Conservation (phyloP, 148 eudicot species). For the Diospyros lotus region DNA sequence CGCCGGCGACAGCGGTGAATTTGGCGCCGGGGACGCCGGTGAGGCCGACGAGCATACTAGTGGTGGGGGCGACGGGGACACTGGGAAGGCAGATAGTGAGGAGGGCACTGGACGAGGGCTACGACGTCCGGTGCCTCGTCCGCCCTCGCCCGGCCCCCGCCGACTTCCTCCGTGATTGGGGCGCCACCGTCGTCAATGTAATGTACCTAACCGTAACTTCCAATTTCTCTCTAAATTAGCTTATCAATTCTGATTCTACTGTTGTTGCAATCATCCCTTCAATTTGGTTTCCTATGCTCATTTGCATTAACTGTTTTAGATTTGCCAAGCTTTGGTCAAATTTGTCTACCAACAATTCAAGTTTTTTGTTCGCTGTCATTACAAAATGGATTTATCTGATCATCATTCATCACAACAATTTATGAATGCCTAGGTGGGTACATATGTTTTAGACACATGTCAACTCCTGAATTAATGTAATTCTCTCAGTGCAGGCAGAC, state of each 20-base stretch:
- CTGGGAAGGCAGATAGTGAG: slow-evolving; percentile 94
- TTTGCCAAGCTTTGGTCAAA: not conserved
- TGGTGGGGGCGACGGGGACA: slow-evolving; percentile 95
- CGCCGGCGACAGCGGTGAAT: slow-evolving; percentile 51
- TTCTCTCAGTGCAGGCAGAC: slow-evolving; percentile 67
- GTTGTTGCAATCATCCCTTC: not conserved
- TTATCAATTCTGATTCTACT: not conserved
- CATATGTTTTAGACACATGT: not conserved
- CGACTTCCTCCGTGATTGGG: slow-evolving; percentile 99
- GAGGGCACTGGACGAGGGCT: slow-evolving; percentile 96
- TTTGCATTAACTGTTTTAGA: not conserved
- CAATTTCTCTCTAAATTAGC: not conserved
- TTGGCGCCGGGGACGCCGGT: slow-evolving; percentile 94
- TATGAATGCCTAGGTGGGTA: not conserved
- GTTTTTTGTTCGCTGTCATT: not conserved
- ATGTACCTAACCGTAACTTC: not conserved
- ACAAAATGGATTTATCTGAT: not conserved
- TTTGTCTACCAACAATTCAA: not conserved
- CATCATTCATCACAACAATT: not conserved
- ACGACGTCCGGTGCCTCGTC: slow-evolving; percentile 94
- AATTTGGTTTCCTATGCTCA: not conserved
- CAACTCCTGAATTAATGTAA: not conserved
- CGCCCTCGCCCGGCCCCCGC: slow-evolving; percentile 98
- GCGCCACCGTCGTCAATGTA: slow-evolving; percentile 97
- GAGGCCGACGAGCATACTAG: slow-evolving; percentile 86